Conservation (phyloP, 306 rosid species). For the Corylus heterophylla region DNA sequence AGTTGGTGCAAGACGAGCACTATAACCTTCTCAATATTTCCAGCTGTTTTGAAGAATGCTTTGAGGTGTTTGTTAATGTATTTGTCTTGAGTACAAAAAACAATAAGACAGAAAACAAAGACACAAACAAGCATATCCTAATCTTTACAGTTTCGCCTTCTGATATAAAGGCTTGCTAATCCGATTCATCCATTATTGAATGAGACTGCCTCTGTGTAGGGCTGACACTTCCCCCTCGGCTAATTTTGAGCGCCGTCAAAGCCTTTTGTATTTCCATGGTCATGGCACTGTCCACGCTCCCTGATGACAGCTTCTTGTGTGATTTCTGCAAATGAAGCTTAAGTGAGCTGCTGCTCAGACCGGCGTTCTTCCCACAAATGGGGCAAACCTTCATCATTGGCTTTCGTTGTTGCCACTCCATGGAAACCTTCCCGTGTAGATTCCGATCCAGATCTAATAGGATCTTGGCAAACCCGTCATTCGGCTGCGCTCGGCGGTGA, state of each 20-base stretch:
- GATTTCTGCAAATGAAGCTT: constrained; percentile 91
- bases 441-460: constrained; percentile 59
- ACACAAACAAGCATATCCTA: too few relatives aligned
- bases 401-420: constrained; percentile 92
- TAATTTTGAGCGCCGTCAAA: constrained; percentile 61
- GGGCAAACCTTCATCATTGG: constrained; percentile 88
- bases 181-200: constrained; percentile 41
- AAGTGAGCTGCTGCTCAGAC: constrained; percentile 93
- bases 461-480: constrained; percentile 81
- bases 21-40: neutral
- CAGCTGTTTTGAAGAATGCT: neutral
- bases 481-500: constrained; percentile 93
- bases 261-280: constrained; percentile 87
- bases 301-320: constrained; percentile 84
- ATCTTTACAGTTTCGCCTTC: neutral
- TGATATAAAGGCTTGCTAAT: neutral
- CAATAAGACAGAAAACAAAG: too few relatives aligned
- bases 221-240: constrained; percentile 69
- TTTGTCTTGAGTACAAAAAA: too few relatives aligned
- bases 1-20: neutral
- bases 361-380: constrained; percentile 87
- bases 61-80: too few relatives aligned
- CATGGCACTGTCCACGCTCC: constrained; percentile 95
- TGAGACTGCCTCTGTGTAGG: constrained; percentile 59
- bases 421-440: constrained; percentile 74